These are phyloP conservation scores for Microsporum audouinii DNA, from an alignment of 2,329 filamentous ascomycete genomes.

Conservation along the genomic window DNA sequence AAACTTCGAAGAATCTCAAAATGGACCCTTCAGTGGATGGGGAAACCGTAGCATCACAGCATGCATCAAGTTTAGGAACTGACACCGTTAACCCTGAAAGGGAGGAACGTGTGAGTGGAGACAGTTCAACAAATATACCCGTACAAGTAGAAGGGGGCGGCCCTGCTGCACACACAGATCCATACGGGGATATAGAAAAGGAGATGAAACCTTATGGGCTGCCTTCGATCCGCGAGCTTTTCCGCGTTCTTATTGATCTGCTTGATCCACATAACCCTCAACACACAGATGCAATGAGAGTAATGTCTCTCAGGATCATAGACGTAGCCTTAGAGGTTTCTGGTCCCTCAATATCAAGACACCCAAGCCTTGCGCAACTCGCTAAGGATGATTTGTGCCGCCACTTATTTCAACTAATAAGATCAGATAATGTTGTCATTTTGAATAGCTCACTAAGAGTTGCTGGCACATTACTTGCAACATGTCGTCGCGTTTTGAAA, in stretches of 20 bases:
- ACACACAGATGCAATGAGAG: slow-evolving; percentile 87
- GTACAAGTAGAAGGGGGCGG: not conserved
- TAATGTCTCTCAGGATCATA: slow-evolving; percentile 94
- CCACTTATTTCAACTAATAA: slow-evolving; percentile 88
- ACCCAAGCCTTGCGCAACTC: slow-evolving; percentile 74
- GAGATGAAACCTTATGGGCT: slow-evolving; percentile 80
- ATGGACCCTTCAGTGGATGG: slow-evolving; percentile 70
- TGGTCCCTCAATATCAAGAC: slow-evolving; percentile 84
- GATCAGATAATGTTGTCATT: slow-evolving; percentile 92
- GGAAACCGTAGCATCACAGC: slow-evolving; percentile 46
- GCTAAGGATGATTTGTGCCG: slow-evolving; percentile 89
- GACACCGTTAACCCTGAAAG: slow-evolving; percentile 25
- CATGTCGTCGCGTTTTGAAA: slow-evolving; percentile 81
- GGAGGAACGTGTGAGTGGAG: slow-evolving; percentile 21
- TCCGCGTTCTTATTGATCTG: slow-evolving; percentile 85
- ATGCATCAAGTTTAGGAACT: slow-evolving; percentile 32
- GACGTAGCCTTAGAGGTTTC: slow-evolving; percentile 95
- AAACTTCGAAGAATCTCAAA: slow-evolving; percentile 47
- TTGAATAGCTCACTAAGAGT: slow-evolving; percentile 87
- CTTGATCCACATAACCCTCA: slow-evolving; percentile 86
- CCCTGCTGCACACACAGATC: slow-evolving; percentile 22
- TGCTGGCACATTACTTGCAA: slow-evolving; percentile 78
- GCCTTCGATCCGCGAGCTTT: slow-evolving; percentile 86
- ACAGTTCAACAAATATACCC: not conserved
- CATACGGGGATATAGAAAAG: slow-evolving; percentile 36